Base-by-base conservation (phyloP, 1,284 basidiomycete genomes). In the Golubevia sp. region DNA sequence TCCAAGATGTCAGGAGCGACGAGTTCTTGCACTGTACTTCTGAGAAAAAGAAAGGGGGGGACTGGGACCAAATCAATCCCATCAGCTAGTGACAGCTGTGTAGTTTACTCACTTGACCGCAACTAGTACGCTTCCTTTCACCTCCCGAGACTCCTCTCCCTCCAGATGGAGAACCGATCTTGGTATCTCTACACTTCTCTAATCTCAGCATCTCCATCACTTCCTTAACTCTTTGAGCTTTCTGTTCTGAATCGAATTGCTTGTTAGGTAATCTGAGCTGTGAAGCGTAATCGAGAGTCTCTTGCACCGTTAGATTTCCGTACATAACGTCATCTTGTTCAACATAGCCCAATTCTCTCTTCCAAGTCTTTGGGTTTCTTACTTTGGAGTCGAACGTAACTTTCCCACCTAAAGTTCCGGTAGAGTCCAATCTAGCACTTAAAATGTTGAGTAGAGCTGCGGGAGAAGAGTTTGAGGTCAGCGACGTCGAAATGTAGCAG, bases 81-180 rank as follows among this genome's bases (percentile, higher is more conserved):
- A n/a, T n/a, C n/a, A n/a, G n/a, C n/a, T n/a, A n/a, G n/a, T n/a
- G n/a, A n/a, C n/a, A n/a, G n/a, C n/a, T n/a, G n/a, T n/a, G n/a
- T n/a, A n/a, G n/a, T n/a, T n/a, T n/a, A 53, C 25, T 59, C 49
- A 59, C 58, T 13, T 49, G 49, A 21, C 58, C 61, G 48, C 58
- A 59, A 49, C 56, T 57, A 21, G 56, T 57, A 2, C 56, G 2
- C 38, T 75, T 75, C 24, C 73, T 56, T 38, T 75, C 73, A n/a
- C 73, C 73, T 7, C 73, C 73, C 23, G 70, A 72, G 5, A 75
- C 63, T 48, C 73, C 73, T 24, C 73, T 50, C n/a, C n/a, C n/a
- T 4, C 20, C 21, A 3, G 15, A 13, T 15, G 68, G 59, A 8
- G 57, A 61, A 21, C 73, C 73, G 59, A 75, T 73, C 20, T 63